Evolutionary conservation across 345 rosid genomes (phyloP), one percentile per base, ranked within the genome.

Genomic region (Gossypium raimondii): DNA sequence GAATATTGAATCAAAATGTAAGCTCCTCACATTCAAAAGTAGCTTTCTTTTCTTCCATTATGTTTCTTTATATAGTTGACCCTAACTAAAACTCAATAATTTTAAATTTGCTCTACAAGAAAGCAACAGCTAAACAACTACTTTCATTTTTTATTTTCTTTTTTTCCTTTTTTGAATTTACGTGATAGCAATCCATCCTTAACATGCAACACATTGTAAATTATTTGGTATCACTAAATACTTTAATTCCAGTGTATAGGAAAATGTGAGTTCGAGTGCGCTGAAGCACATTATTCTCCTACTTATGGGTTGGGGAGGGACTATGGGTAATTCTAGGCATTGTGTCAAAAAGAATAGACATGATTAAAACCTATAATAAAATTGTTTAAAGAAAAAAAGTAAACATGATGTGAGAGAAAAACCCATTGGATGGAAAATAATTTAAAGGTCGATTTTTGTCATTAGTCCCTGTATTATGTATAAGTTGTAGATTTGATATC

Each of bases 61-160:
- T 18, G 9, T 67, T 67, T 67, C 56, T 24, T 47, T 14, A 67
- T 22, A 41, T 41, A 48, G 72, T 67, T 67, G 72, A 67, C 72
- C 43, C 72, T 38, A 67, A 67, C 56, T 47, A 67, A 47, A 47
- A 47, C 4, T 47, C 38, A 11, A 22, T 45, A 47, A 22, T 52
- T 52, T 52, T 16, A 52, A 4, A 5, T 7, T 17, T 14, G 3
- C 13, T 18, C 13, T 9, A 9, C 12, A 24, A 48, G 16, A 64
- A 64, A 4, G 27, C 18, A 67, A 67, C 41, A 48, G 20, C 18
- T 13, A 45, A 47, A 34, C 53, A 47, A 67, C 71, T 47, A 13
- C 71, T 4, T 5, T 10, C 7, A 4, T 34, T 34, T 29, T 34
- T 4, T 34, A 34, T 34, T 34, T 34, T 34, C 7, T 4, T 34